phyloP scores from a whole-genome alignment of 108 stramenopile species.

The Cyclotella choctawhatcheeana region DNA sequence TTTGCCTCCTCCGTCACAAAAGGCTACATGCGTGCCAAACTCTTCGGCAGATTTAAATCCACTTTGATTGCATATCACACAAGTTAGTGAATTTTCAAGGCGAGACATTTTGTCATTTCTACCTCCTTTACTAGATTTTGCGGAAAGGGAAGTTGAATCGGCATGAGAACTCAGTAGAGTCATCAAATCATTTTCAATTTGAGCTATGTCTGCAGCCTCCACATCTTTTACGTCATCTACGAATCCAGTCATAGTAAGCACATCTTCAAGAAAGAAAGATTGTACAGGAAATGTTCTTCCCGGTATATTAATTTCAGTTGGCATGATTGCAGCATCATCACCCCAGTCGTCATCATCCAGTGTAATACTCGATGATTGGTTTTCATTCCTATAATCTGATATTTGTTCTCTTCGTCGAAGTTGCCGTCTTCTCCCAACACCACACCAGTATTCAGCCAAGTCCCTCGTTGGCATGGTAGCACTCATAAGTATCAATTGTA shows the following conservation, averaged over 20 bases:
- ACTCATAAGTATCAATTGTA: constrained; percentile 79
- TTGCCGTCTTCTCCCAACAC: constrained; percentile 29
- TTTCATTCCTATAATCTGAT: background rate
- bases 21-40: constrained; percentile 65
- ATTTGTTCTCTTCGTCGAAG: constrained; percentile 3
- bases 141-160: background rate
- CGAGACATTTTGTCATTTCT: background rate
- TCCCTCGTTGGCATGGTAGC: constrained; percentile 73
- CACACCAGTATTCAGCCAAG: constrained; percentile 66
- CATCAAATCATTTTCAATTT: constrained; percentile 59
- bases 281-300: constrained; percentile 85
- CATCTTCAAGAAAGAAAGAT: constrained; percentile 81
- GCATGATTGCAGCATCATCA: constrained; percentile 32
- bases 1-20: constrained; percentile 55
- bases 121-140: background rate
- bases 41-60: constrained; percentile 60
- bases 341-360: constrained; percentile 28
- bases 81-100: constrained; percentile 38
- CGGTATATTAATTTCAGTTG: constrained; percentile 78
- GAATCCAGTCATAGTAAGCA: constrained; percentile 67
- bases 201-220: constrained; percentile 46
- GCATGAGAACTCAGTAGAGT: constrained; percentile 24
- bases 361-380: background rate
- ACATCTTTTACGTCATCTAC: constrained; percentile 27
- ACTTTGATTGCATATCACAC: constrained; percentile 62